Evolutionary conservation across 139 green algal genomes (phyloP).

Genomic region (Haematococcus sp.): DNA sequence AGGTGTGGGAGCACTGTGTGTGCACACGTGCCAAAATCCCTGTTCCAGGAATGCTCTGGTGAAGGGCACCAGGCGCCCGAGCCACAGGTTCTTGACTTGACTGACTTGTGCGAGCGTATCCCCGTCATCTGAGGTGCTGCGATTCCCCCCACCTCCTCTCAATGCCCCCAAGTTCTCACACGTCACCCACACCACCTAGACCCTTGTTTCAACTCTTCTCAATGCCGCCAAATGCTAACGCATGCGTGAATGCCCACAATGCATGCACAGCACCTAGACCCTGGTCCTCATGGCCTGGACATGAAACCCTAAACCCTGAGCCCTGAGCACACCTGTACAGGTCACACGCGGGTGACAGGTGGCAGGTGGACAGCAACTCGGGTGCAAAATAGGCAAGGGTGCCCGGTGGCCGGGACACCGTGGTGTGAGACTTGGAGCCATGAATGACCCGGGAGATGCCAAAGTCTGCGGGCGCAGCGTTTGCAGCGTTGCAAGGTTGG

Average conservation of each 20-base stretch:
- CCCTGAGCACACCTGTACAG: constrained; percentile 3
- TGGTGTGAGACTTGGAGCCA: not conserved
- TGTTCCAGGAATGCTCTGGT: too few species aligned
- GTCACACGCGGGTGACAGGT: not conserved
- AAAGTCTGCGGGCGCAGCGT: not conserved
- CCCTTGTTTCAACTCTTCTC: too few species aligned
- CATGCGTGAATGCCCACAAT: not conserved
- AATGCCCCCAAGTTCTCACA: too few species aligned
- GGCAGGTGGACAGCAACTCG: constrained; percentile 4
- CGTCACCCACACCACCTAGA: too few species aligned
- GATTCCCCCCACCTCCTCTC: too few species aligned
- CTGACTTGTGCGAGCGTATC: too few species aligned
- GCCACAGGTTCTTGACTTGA: too few species aligned
- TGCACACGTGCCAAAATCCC: too few species aligned
- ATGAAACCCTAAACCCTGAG: not conserved
- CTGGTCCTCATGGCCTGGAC: not conserved
- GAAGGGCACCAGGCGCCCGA: too few species aligned
- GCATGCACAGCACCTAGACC: not conserved
- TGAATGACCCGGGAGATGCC: not conserved
- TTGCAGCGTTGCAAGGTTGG: too few species aligned
- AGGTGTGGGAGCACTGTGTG: too few species aligned
- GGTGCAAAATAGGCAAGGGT: not conserved
- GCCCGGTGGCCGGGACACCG: not conserved
- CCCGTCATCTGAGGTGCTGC: too few species aligned
- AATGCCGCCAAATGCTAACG: not conserved